Evolutionary conservation across 768 basidiomycete species (phyloP), one percentile per base, ranked within the genome.

Genomic region (Chiua virens): DNA sequence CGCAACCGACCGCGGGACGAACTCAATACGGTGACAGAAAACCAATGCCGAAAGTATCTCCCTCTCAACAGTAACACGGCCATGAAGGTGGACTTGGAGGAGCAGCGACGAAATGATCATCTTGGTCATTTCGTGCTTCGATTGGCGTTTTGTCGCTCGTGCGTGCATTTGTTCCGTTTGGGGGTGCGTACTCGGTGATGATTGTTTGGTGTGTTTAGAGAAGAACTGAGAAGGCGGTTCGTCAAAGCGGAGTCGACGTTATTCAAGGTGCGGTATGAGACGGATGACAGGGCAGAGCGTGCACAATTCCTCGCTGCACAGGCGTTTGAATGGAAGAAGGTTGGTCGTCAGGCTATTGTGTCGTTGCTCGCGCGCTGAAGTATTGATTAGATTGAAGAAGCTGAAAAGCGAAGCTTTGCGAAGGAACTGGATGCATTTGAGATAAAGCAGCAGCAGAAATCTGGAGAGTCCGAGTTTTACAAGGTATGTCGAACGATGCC

Each of bases 111-210:
- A 62, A 85, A 79, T 55, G 97, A 99, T 67, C 87, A 92, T 61
- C 75, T 97, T 13, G 86, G 94, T 10, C 97, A 99, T 71, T 98
- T 93, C 69, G 91, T 98, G 11, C 74, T 98, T 54, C 75, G 97
- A 44, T 76, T 99, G 36, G 95, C 97, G 7, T 98, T 99, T 71
- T 97, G 95, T 72, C 84, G 92, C 50, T 92, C 93, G 95, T 98
- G 71, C 66, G 94, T 84, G 27, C 15, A 18, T 21, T 11, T 7
- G 27, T 30, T 30, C 23, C 32, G 30, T 39, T 47, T 30, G 13
- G 13, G 45, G 15, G 6, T 20, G 14, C 18, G 8, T 38, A 27
- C 30, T 30, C 27, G 10, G 27, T 28, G 27, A 8, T 28, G 14
- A 37, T 39, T n/a, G 6, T 5, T 25, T 37, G 25, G 14, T 39